A percentile compares a stretch with the other conserved stretches of the same genome.
Conservation (phyloP, 2,329 filamentous ascomycete species). For the Hymenoscyphus salicellus region DNA sequence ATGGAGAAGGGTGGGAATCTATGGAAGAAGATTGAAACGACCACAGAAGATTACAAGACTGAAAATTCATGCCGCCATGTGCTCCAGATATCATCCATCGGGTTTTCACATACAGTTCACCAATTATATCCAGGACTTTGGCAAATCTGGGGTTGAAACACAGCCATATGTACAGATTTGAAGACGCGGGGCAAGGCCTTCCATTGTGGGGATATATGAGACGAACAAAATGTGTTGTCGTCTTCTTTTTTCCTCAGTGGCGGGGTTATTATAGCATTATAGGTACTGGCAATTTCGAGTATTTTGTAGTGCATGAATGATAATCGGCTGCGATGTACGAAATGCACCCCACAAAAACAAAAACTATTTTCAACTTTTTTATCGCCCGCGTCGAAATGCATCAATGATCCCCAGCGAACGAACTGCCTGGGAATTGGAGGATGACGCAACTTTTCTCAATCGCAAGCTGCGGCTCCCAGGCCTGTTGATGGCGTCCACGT, state of each 20-base stretch:
- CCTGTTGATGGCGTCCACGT: background rate
- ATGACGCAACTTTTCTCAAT: background rate
- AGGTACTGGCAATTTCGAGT: constrained; percentile 2
- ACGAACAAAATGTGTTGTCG: background rate
- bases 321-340: background rate
- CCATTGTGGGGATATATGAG: background rate
- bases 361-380: background rate
- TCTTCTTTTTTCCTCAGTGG: background rate
- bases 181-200: background rate
- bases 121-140: background rate
- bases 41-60: background rate
- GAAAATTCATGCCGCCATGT: background rate
- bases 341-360: constrained; percentile 16
- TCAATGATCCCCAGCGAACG: background rate
- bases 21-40: constrained; percentile 55
- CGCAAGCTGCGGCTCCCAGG: background rate
- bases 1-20: constrained; percentile 42
- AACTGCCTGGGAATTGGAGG: background rate
- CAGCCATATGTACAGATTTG: background rate
- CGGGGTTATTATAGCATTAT: background rate
- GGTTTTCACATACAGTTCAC: background rate
- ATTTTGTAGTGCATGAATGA: constrained; percentile 18
- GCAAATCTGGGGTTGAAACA: background rate
- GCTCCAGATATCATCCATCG: background rate
- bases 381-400: background rate